These are phyloP conservation scores for Ilyonectria destructans DNA, from an alignment of 2,329 filamentous ascomycete genomes.

Conservation along the genomic window DNA sequence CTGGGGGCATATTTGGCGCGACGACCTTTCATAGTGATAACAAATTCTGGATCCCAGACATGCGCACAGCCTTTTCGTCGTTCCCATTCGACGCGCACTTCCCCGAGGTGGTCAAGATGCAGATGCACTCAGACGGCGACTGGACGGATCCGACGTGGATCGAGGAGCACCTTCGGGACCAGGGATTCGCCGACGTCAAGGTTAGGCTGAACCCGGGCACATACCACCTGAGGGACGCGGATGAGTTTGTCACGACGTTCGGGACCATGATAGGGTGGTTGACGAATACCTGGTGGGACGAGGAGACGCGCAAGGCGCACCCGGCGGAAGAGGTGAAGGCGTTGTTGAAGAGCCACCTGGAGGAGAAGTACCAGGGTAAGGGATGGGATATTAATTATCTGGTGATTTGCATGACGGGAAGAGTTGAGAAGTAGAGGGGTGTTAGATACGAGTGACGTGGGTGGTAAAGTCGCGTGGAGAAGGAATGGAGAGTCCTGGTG, in stretches of 20 bases:
- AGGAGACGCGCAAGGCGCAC: conserved; percentile 56
- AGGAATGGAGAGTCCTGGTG: not conserved
- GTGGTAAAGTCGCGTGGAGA: not conserved
- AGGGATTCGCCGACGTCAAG: conserved; percentile 59
- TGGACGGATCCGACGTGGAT: conserved; percentile 61
- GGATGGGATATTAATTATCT: conserved; percentile 48
- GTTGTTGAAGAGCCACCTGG: conserved; percentile 56
- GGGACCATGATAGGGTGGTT: conserved; percentile 59
- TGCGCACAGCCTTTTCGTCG: conserved; percentile 57
- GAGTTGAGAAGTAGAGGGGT: conserved; percentile 38
- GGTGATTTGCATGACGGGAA: conserved; percentile 48
- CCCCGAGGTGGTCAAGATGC: conserved; percentile 55
- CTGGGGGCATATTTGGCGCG: conserved; percentile 58
- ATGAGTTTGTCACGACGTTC: conserved; percentile 55
- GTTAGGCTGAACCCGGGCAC: conserved; percentile 52
- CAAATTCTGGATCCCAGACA: conserved; percentile 57
- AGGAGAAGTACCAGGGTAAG: conserved; percentile 56
- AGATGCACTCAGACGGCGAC: conserved; percentile 57
- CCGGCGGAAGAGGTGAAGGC: conserved; percentile 55
- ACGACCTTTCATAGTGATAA: conserved; percentile 57
- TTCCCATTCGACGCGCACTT: conserved; percentile 60
- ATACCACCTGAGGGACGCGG: conserved; percentile 52
- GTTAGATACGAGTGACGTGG: not conserved
- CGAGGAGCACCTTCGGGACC: conserved; percentile 52
- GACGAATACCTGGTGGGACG: conserved; percentile 58